phyloP scores from a whole-genome alignment of 768 basidiomycete species.

The Clitopilus hobsonii region DNA sequence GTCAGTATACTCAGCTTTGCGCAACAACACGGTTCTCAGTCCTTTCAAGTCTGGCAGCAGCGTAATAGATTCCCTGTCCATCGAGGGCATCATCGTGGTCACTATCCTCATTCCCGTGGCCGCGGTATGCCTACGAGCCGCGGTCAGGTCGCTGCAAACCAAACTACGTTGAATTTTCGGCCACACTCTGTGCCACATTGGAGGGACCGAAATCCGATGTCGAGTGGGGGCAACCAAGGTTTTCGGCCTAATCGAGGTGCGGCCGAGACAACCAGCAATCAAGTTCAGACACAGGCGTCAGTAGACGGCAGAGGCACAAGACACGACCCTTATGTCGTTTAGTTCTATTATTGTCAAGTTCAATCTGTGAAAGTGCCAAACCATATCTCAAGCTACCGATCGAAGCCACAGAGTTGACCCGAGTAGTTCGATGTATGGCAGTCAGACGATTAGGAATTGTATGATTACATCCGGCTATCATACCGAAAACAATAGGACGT shows the following conservation, averaged over 20 bases:
- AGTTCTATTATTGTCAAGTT: not conserved
- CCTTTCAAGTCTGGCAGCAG: conserved; percentile 13
- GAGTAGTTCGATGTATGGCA: conserved; percentile 1
- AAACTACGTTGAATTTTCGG: conserved; percentile 3
- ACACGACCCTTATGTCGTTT: not conserved
- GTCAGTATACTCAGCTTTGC: conserved; percentile 15
- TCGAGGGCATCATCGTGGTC: conserved; percentile 18
- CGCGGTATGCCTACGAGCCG: conserved; percentile 10
- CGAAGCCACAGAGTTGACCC: not conserved
- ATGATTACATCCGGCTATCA: not conserved
- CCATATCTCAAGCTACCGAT: not conserved
- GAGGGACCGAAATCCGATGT: not conserved
- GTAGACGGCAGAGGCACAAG: not conserved
- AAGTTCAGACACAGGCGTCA: not conserved
- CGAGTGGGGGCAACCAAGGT: not conserved
- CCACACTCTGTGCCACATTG: not conserved
- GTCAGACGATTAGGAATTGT: not conserved
- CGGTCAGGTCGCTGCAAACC: conserved; percentile 5
- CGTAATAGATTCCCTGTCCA: conserved; percentile 15
- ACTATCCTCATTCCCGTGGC: conserved; percentile 15
- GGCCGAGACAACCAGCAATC: not conserved
- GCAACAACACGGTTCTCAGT: conserved; percentile 10
- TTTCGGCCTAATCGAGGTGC: not conserved
- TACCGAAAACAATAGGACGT: not conserved
- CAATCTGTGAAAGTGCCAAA: not conserved